Evolutionary conservation across 257 asterid species (phyloP), one percentile per base, ranked within the genome.

Genomic region (Apocynum venetum): DNA sequence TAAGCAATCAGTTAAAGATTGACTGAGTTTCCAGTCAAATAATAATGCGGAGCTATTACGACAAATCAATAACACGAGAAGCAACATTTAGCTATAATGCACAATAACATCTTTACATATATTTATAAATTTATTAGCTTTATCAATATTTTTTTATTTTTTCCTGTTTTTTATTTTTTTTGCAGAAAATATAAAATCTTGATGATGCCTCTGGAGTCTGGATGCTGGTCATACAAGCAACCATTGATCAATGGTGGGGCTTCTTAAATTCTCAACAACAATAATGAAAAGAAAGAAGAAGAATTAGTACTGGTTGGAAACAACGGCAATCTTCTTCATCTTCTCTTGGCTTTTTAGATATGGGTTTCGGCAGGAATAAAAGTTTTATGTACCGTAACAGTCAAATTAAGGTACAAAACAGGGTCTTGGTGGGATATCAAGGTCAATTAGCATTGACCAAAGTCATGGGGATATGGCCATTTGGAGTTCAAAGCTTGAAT

Each of bases 401-500:
- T 44, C 6, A 44, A 44, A 44, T 44, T 2, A 44, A 44, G 47
- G 47, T 44, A 8, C 8, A 31, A 8, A 35, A 61, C 9, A 43
- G 35, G 68, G 35, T 10, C 17, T 17, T 7, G 43, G 56, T 47
- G 10, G 36, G 40, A n/a, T n/a, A 36, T 73, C 38, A 71, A 63
- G 88, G 88, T 81, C 88, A 87, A 83, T 73, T n/a, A 14, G 53
- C 81, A 76, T 84, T 87, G 96, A 88, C 89, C 91, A 67, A 77
- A 35, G 49, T 47, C 65, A 57, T 3, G 8, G 9, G 8, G 15
- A 7, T 51, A 36, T 64, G 71, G 19, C 17, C 65, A 19, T 31
- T 10, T 36, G 20, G 80, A 81, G 49, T 79, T 76, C 73, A 14
- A 48, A 71, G 31, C 2, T 52, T 59, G 76, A 78, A 72, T 65